These are phyloP conservation scores for Aspergillus sp. DNA, from an alignment of 2,329 filamentous ascomycete species.

Conservation along the genomic window DNA sequence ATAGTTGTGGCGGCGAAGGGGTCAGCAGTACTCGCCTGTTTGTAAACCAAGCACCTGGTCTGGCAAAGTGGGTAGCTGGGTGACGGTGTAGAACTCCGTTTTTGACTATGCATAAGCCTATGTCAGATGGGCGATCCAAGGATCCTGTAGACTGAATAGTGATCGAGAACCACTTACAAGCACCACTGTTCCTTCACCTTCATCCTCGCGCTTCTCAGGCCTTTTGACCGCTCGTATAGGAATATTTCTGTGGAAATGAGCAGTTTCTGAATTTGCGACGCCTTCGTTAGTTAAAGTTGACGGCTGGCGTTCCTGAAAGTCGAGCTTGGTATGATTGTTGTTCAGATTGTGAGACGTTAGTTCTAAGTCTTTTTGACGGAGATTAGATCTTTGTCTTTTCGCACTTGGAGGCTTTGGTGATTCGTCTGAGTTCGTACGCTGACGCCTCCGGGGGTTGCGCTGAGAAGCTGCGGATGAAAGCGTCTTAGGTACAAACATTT, in stretches of 20 bases:
- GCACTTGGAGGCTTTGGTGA: slow-evolving; percentile 47
- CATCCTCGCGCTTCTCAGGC: slow-evolving; percentile 33
- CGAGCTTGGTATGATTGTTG: slow-evolving; percentile 22
- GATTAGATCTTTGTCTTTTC: slow-evolving; percentile 50
- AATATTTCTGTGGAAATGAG: slow-evolving; percentile 32
- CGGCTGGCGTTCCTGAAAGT: slow-evolving; percentile 19
- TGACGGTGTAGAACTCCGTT: slow-evolving; percentile 81
- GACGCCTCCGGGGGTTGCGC: slow-evolving; percentile 43
- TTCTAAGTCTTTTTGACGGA: slow-evolving; percentile 41
- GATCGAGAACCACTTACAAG: slow-evolving; percentile 33
- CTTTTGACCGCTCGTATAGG: slow-evolving; percentile 43
- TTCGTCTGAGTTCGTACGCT: slow-evolving; percentile 48
- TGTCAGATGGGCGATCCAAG: slow-evolving; percentile 13
- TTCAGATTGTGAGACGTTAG: slow-evolving; percentile 23
- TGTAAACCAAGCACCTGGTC: slow-evolving; percentile 70
- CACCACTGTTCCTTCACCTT: slow-evolving; percentile 37
- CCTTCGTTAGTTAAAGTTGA: slow-evolving; percentile 17
- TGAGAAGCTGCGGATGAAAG: slow-evolving; percentile 29
- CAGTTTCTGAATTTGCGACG: slow-evolving; percentile 21
- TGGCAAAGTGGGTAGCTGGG: slow-evolving; percentile 79
- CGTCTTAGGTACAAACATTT: slow-evolving; percentile 44
- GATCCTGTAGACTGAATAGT: background rate
- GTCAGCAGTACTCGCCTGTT: slow-evolving; percentile 57
- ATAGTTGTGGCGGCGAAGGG: background rate
- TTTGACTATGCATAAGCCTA: slow-evolving; percentile 61